Evolutionary conservation across 2,329 filamentous ascomycete genomes (phyloP).

Genomic region (Aspergillus fumigatiaffinis): DNA sequence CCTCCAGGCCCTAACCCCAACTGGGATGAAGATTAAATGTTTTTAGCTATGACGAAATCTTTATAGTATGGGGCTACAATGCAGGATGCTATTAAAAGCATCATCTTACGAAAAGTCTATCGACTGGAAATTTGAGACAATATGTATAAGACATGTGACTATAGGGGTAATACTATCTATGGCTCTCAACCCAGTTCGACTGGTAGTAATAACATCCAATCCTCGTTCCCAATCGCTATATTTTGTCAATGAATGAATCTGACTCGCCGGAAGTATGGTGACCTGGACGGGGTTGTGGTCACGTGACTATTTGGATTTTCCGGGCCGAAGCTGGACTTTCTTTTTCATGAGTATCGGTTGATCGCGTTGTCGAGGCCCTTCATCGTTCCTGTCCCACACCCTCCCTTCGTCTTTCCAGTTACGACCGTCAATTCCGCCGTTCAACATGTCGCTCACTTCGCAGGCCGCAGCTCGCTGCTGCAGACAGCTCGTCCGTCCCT

Average conservation of each 20-base stretch:
- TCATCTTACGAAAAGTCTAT: slow-evolving; percentile 29
- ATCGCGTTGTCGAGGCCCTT: slow-evolving; percentile 1
- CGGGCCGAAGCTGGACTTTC: slow-evolving; percentile 26
- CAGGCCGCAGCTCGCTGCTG: slow-evolving; percentile 41
- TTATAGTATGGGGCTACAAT: slow-evolving; percentile 10
- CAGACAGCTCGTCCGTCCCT: slow-evolving; percentile 40
- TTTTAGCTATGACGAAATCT: slow-evolving; percentile 5
- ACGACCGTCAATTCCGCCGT: slow-evolving; percentile 7
- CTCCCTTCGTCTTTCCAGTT: slow-evolving; percentile 12
- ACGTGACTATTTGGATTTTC: slow-evolving; percentile 35
- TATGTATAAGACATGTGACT: slow-evolving; percentile 1
- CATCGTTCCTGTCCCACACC: slow-evolving; percentile 6
- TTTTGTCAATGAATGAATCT: neutral
- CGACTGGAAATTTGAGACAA: slow-evolving; percentile 2
- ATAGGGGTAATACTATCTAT: slow-evolving; percentile 3
- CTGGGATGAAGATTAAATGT: slow-evolving; percentile 61
- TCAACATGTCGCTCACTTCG: slow-evolving; percentile 39
- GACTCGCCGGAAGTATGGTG: neutral
- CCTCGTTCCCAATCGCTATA: neutral
- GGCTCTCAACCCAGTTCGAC: neutral
- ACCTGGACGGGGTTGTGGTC: slow-evolving; percentile 1
- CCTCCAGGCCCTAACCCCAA: slow-evolving; percentile 87
- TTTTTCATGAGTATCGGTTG: slow-evolving; percentile 20
- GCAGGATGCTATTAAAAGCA: slow-evolving; percentile 25
- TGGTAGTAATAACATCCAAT: neutral